A percentile compares a stretch with the other conserved stretches of the same genome.
Conservation (phyloP, 306 rosid species). For the peach (Prunus persica) region Prunus_persica_NCBIv2 NC_034014.1:12135001-12135500, state of each 20-base stretch:
- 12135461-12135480: too few species aligned
- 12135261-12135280: not conserved
- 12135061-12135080: not conserved
- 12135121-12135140: not conserved
- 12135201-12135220: not conserved
- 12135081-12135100: not conserved
- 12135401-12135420: too few species aligned
- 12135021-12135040: not conserved
- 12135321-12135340: not conserved
- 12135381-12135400: not conserved
- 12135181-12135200: not conserved
- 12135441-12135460: too few species aligned
- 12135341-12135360: not conserved
- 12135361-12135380: not conserved
- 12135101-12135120: not conserved
- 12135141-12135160: slow-evolving; percentile 1
- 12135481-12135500: too few species aligned
- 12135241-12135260: not conserved
- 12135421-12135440: too few species aligned
- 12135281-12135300: not conserved
- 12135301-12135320: not conserved
- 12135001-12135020: not conserved
- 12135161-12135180: not conserved
- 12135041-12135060: not conserved
- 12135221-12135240: not conserved